Percentiles rank a stretch among this genome's conserved stretches.
These are phyloP conservation scores for Paramyrothecium roridum DNA, from an alignment of 2,329 filamentous ascomycete genomes.

Conservation along the genomic window DNA sequence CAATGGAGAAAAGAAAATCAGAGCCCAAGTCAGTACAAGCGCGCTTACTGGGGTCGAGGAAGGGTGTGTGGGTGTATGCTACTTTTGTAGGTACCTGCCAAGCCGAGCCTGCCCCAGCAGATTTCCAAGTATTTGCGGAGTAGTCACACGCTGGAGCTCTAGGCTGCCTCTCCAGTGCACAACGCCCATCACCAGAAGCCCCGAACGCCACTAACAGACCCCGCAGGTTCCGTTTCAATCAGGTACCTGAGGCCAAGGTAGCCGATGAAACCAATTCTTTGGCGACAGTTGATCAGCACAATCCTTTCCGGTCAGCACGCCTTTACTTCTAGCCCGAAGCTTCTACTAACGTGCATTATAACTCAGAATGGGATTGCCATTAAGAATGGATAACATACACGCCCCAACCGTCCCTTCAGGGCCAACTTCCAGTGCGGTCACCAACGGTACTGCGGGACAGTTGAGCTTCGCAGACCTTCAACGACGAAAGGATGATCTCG, in stretches of 20 bases:
- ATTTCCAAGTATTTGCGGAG: too few relatives aligned
- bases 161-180: too few relatives aligned
- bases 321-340: neutral
- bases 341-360: neutral
- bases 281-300: too few relatives aligned
- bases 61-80: neutral
- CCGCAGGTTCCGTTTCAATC: neutral
- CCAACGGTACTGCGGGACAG: conserved; percentile 60
- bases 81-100: too few relatives aligned
- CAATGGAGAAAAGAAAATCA: neutral
- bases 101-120: too few relatives aligned
- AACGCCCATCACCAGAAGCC: neutral
- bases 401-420: conserved; percentile 67
- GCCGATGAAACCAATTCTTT: too few relatives aligned
- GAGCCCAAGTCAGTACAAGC: neutral
- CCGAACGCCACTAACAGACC: neutral
- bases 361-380: conserved; percentile 9
- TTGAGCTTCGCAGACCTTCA: conserved; percentile 78
- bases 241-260: too few relatives aligned
- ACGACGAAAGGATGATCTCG: conserved; percentile 77
- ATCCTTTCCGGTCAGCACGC: too few relatives aligned
- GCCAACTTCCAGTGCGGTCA: conserved; percentile 59
- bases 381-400: conserved; percentile 52
- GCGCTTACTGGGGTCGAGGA: neutral
- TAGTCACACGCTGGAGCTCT: too few relatives aligned